Base-by-base conservation (phyloP, 2,329 filamentous ascomycete species). In the Fonsecaea monophora region DNA sequence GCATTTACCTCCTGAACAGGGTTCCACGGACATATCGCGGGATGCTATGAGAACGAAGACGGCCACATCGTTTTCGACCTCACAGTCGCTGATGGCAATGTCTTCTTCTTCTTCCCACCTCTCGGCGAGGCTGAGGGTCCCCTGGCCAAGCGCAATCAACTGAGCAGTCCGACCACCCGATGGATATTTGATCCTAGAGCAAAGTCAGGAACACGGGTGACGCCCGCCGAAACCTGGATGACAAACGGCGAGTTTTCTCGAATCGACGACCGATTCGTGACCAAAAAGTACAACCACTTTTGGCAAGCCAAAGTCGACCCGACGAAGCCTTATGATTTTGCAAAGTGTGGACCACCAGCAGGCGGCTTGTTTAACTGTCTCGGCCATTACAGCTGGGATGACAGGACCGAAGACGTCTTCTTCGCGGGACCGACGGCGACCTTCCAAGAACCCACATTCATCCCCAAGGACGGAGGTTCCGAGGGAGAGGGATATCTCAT, bases 1-100 rank as follows among this genome's bases (percentile, higher is more conserved):
- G 13, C 55, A 32, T 35, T 38, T 10, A 32, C 32, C 15, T 15
- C 21, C 4, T 32, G 10, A 8, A 32, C 25, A 69, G 68, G 73
- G 0, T 83, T 83, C 70, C 81, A 83, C 57, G 81, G 82, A 6
- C 82, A 84, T 62, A 77, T 83, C 15, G 82, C 81, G 1, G 81
- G 82, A 8, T 82, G 81, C 66, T 84, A 83, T 71, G 82, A 84
- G 70, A 80, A 82, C 54, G 78, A 79, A 1, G 76, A 81, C 5
- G 82, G 82, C 0, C 76, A 82, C 34, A 76, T 84, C 18, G 77
- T 82, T 9, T 78, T 80, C 54, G 81, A 83, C 71, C 74, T 83
- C 18, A 71, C 71, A 1, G 67, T 73, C 12, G 71, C 71, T 4
- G 66, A 69, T 25, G 60, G 65, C 35, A 69, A 74, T 30, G 71